Conservation (phyloP, 371 early-diverging fungal genomes). For the Mortierella sp. region DNA sequence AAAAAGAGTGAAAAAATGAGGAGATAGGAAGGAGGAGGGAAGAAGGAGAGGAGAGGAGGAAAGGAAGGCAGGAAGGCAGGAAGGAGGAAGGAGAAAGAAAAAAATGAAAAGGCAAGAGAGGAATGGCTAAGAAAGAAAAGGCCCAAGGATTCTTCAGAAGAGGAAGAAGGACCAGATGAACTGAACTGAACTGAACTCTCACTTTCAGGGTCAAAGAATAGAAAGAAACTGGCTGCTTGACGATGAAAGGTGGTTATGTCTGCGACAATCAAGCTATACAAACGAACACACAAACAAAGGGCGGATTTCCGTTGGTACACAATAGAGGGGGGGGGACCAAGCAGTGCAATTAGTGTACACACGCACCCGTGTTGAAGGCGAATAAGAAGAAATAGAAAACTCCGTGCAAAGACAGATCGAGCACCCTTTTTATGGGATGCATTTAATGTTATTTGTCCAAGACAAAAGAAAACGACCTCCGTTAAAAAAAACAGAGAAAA, state of each 20-base stretch:
- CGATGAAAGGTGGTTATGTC: too few relatives aligned
- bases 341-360: background rate
- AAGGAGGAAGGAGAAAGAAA: constrained; percentile 3
- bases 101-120: background rate
- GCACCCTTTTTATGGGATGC: constrained; percentile 1
- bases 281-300: too few relatives aligned
- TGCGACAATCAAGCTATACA: too few relatives aligned
- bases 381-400: constrained; percentile 4
- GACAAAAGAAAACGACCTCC: background rate
- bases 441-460: background rate
- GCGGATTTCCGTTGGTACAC: background rate
- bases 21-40: background rate
- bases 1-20: background rate
- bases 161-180: too few relatives aligned
- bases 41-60: background rate
- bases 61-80: background rate
- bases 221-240: too few relatives aligned
- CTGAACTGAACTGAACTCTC: too few relatives aligned
- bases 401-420: background rate
- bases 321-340: background rate
- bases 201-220: too few relatives aligned
- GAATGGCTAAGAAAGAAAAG: background rate
- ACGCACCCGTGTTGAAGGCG: background rate
- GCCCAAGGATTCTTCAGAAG: background rate
- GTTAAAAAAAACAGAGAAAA: background rate